Evolutionary conservation across 1,284 basidiomycete species (phyloP), one percentile per base, ranked within the genome.

Genomic region (Apiotrichum porosum): DNA sequence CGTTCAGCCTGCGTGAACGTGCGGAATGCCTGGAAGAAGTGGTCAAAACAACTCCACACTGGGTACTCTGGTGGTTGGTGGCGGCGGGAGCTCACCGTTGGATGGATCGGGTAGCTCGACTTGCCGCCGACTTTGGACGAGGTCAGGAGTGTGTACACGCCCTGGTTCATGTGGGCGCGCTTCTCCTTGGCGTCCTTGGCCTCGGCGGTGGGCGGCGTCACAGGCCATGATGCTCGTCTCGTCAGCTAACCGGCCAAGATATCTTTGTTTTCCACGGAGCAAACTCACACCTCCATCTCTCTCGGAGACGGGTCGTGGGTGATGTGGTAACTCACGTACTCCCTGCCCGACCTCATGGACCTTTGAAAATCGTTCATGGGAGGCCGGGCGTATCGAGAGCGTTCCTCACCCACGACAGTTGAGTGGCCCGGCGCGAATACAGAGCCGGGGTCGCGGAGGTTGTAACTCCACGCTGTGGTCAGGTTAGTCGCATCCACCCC

Each of bases 1-100:
- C 63, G 37, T 32, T 65, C 63, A 4, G 60, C 58, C 3, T 60
- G 47, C 0, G 56, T 52, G 19, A 65, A 55, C 2, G 47, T 52
- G 6, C 63, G 52, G 13, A 53, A 6, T 28, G 26, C 26, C 26
- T 28, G 26, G n/a, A n/a, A n/a, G n/a, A n/a, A n/a, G n/a, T n/a
- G n/a, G n/a, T n/a, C n/a, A n/a, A n/a, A n/a, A n/a, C n/a, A n/a
- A n/a, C n/a, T n/a, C n/a, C n/a, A n/a, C n/a, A n/a, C n/a, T n/a
- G n/a, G n/a, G n/a, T n/a, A n/a, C n/a, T n/a, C n/a, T n/a, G 19
- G 42, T 58, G 53, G 50, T 60, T 9, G 9, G 26, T 22, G n/a
- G n/a, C 10, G 26, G n/a, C n/a, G 12, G 18, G n/a, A 37, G 46
- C 60, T 47, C 30, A 60, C 61, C 4, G 32, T 19, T 42, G 49